These are phyloP conservation scores for Elongisporangium prolatum DNA, from an alignment of 352 stramenopile species.

Conservation along the genomic window DNA sequence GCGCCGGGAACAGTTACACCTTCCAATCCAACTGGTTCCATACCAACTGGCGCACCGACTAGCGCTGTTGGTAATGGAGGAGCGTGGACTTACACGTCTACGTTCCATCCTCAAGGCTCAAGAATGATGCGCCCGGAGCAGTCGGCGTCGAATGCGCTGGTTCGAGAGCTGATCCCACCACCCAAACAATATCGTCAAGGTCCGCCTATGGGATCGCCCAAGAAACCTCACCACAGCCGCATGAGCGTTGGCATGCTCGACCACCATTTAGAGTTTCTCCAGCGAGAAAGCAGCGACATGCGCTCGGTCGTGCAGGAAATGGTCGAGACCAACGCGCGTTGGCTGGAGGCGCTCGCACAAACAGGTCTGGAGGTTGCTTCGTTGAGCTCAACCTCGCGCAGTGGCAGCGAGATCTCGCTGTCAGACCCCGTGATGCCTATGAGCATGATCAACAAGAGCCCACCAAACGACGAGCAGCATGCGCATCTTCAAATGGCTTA, in stretches of 20 bases:
- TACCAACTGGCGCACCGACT: conserved; percentile 21
- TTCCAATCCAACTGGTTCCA: background rate
- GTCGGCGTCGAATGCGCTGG: background rate
- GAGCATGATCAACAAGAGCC: conserved; percentile 12
- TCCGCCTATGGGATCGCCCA: conserved; percentile 17
- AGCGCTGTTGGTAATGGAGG: background rate
- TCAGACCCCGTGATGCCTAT: conserved; percentile 15
- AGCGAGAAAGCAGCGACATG: conserved; percentile 68
- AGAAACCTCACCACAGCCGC: conserved; percentile 12
- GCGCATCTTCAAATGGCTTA: conserved; percentile 38
- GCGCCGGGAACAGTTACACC: conserved; percentile 1
- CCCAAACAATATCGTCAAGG: background rate
- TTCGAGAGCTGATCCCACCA: background rate
- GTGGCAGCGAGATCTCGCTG: conserved; percentile 13
- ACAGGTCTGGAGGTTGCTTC: conserved; percentile 13
- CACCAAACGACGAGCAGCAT: conserved; percentile 45
- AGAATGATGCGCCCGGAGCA: background rate
- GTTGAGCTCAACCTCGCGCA: conserved; percentile 2
- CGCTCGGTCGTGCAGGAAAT: conserved; percentile 59
- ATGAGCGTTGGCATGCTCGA: conserved; percentile 34
- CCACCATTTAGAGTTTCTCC: conserved; percentile 59
- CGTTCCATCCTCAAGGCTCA: background rate
- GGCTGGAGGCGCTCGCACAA: conserved; percentile 51
- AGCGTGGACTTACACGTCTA: background rate
- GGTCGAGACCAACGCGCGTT: conserved; percentile 68